phyloP scores from a whole-genome alignment of 345 rosid species.

The Euphorbia tirucalli region DNA sequence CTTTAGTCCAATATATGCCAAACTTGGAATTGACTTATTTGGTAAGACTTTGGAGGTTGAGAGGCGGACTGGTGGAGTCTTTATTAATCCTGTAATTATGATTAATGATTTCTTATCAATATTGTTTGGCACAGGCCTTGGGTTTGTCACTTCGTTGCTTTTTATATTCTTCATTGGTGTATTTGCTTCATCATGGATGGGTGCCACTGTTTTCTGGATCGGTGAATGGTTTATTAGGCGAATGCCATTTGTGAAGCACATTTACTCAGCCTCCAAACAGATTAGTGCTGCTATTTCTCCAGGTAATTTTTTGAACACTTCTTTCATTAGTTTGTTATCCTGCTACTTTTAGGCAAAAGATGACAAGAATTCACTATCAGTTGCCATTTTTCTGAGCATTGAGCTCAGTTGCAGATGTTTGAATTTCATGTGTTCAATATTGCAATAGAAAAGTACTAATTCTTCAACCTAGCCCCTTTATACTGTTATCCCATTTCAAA shows the following conservation, averaged over 20 bases:
- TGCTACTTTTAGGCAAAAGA: not conserved
- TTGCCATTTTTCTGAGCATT: not conserved
- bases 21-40: conserved; percentile 71
- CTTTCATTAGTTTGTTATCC: not conserved
- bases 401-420: not conserved
- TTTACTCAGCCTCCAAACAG: conserved; percentile 83
- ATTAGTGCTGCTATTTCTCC: conserved; percentile 82
- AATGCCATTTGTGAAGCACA: conserved; percentile 76
- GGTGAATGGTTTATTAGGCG: conserved; percentile 83
- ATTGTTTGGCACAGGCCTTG: conserved; percentile 58
- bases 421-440: not conserved
- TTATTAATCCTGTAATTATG: not conserved
- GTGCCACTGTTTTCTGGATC: conserved; percentile 69
- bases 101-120: conserved; percentile 1
- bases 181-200: conserved; percentile 87
- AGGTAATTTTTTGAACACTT: conserved; percentile 37
- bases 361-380: not conserved
- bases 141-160: conserved; percentile 69
- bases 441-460: not conserved
- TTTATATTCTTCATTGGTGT: conserved; percentile 72
- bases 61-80: too few relatives aligned
- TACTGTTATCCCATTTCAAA: not conserved
- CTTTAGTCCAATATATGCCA: conserved; percentile 76
- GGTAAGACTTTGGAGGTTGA: conserved; percentile 42
- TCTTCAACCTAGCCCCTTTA: not conserved